phyloP scores from a whole-genome alignment of 768 basidiomycete genomes.

The Psilocybe cubensis region DNA sequence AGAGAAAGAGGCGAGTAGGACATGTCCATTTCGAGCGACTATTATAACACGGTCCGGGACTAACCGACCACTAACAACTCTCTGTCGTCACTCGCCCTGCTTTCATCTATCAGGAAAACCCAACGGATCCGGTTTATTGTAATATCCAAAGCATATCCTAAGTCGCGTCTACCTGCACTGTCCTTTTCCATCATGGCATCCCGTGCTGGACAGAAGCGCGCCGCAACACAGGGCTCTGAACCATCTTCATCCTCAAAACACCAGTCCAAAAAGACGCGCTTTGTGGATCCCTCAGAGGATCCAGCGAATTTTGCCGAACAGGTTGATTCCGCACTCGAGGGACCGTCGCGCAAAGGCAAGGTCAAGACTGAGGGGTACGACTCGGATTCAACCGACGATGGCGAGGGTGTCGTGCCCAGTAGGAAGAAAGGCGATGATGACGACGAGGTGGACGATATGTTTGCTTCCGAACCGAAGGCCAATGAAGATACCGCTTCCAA shows the following conservation, averaged over 20 bases:
- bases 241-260: conserved; percentile 31
- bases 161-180: too few relatives aligned
- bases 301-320: conserved; percentile 77
- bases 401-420: conserved; percentile 90
- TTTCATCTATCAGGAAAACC: not conserved
- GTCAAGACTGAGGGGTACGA: conserved; percentile 90
- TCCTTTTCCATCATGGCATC: conserved; percentile 28
- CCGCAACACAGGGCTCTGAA: conserved; percentile 30
- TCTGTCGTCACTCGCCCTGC: not conserved
- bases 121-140: too few relatives aligned
- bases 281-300: conserved; percentile 77
- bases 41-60: conserved; percentile 6
- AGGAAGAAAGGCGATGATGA: conserved; percentile 64
- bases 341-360: conserved; percentile 68
- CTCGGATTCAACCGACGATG: conserved; percentile 93
- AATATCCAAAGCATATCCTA: too few relatives aligned
- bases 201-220: conserved; percentile 39
- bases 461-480: conserved; percentile 67
- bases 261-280: conserved; percentile 73
- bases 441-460: conserved; percentile 81
- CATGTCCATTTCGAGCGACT: conserved; percentile 13
- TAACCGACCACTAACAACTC: not conserved
- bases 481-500: conserved; percentile 41
- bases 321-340: conserved; percentile 75
- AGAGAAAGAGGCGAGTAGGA: conserved; percentile 21